Evolutionary conservation across 2,329 filamentous ascomycete species (phyloP).

Genomic region (Pestalotiopsis sp.): DNA sequence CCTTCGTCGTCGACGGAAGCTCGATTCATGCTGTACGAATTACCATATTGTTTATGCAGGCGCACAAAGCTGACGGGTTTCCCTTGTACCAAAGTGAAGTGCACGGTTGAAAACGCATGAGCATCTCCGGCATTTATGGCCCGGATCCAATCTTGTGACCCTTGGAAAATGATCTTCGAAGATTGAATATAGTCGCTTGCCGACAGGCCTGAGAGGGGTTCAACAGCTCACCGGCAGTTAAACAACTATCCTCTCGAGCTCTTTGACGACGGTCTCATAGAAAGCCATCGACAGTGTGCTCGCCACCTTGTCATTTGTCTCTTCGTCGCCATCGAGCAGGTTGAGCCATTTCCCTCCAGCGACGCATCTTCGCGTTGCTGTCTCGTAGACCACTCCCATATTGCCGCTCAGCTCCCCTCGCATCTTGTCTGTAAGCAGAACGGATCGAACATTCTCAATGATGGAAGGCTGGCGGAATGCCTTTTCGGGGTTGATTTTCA

Average conservation of each 20-base stretch:
- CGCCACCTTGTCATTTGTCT: slow-evolving; percentile 42
- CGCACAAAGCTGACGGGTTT: no score
- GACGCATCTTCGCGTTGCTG: slow-evolving; percentile 39
- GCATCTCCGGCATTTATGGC: no score
- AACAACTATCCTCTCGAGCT: slow-evolving; percentile 28
- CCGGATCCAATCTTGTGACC: no score
- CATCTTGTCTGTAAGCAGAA: slow-evolving; percentile 31
- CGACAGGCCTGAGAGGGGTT: no score
- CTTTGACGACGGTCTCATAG: slow-evolving; percentile 48
- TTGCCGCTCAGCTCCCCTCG: slow-evolving; percentile 37
- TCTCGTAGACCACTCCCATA: slow-evolving; percentile 43
- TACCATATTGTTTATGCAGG: no score
- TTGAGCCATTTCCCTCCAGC: slow-evolving; percentile 39
- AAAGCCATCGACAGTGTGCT: slow-evolving; percentile 41
- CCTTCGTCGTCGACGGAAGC: no score
- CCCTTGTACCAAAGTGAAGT: no score
- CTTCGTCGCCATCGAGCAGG: slow-evolving; percentile 38
- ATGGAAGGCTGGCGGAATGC: slow-evolving; percentile 38
- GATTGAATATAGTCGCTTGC: no score
- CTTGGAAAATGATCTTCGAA: no score
- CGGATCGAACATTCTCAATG: slow-evolving; percentile 36
- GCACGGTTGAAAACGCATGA: no score
- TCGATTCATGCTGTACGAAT: no score
- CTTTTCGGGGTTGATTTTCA: slow-evolving; percentile 39
- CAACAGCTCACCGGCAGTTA: neutral